Conservation (phyloP, 2,329 filamentous ascomycete species). For the Trichoderma sp. region DNA sequence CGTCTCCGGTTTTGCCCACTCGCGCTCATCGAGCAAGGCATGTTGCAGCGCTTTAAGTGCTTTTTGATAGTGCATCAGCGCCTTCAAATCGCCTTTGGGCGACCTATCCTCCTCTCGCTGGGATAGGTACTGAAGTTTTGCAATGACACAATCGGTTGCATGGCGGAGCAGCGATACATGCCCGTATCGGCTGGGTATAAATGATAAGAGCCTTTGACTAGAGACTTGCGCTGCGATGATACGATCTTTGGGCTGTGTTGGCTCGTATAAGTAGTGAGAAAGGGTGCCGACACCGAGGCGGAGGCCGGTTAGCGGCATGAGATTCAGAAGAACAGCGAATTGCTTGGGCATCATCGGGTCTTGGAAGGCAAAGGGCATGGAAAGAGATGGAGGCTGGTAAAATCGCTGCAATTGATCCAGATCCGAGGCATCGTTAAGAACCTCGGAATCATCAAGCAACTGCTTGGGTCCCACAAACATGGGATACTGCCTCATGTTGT, state of each 20-base stretch:
- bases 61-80: slow-evolving; percentile 9
- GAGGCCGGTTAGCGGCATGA: slow-evolving; percentile 11
- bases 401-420: not conserved
- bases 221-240: slow-evolving; percentile 1
- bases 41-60: slow-evolving; percentile 5
- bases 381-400: not conserved
- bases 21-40: not conserved
- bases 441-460: not conserved
- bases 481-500: slow-evolving; percentile 15
- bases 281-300: slow-evolving; percentile 6
- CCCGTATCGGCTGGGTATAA: slow-evolving; percentile 6
- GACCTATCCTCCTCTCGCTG: slow-evolving; percentile 11
- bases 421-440: not conserved
- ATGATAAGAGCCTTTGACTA: slow-evolving; percentile 4
- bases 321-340: not conserved
- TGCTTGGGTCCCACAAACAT: not conserved
- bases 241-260: not conserved
- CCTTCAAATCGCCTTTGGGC: not conserved
- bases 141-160: slow-evolving; percentile 10
- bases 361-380: not conserved
- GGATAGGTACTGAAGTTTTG: not conserved
- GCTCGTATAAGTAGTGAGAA: slow-evolving; percentile 9
- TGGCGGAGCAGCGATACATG: slow-evolving; percentile 4
- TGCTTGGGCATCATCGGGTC: slow-evolving; percentile 1
- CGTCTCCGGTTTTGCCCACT: slow-evolving; percentile 6